Conservation (phyloP, 139 green algal species). For the Micractinium conductrix region DNA sequence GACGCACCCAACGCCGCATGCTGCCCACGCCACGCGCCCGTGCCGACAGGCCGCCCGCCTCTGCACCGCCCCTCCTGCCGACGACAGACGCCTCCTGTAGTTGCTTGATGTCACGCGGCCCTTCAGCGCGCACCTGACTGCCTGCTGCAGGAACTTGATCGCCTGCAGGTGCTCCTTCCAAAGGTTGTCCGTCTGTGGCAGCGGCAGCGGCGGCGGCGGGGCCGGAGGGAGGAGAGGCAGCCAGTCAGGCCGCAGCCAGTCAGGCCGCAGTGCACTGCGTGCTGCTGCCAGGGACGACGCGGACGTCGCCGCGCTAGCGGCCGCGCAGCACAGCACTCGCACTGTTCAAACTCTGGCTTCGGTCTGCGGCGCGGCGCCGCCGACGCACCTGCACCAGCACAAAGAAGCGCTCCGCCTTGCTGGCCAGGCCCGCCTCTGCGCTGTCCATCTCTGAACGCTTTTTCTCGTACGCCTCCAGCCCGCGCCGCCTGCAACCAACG, state of each 20-base stretch:
- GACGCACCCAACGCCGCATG: too few species aligned
- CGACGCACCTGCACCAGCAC: slow-evolving; percentile 65
- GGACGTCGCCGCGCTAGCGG: too few species aligned
- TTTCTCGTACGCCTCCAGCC: slow-evolving; percentile 74
- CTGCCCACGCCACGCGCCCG: neutral
- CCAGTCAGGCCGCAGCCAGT: too few species aligned
- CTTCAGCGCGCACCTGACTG: slow-evolving; percentile 61
- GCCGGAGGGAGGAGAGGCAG: neutral
- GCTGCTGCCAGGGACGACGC: too few species aligned
- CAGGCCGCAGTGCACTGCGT: too few species aligned
- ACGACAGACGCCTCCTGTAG: neutral
- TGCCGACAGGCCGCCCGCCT: neutral
- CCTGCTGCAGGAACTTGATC: slow-evolving; percentile 99
- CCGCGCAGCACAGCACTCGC: too few species aligned
- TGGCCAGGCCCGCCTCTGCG: slow-evolving; percentile 71
- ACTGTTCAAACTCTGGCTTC: too few species aligned
- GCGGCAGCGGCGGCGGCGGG: neutral
- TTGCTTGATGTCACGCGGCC: neutral
- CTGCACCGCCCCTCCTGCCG: too few species aligned
- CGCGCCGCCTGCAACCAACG: slow-evolving; percentile 33
- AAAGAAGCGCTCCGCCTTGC: slow-evolving; percentile 94
- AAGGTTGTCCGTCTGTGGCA: slow-evolving; percentile 94
- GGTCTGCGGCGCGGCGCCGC: too few species aligned
- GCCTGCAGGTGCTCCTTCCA: slow-evolving; percentile 98
- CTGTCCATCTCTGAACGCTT: slow-evolving; percentile 84